Evolutionary conservation across 495 filamentous ascomycete genomes (phyloP), one percentile per base, ranked within the genome.

Genomic region (Chaetomium tenue): DNA sequence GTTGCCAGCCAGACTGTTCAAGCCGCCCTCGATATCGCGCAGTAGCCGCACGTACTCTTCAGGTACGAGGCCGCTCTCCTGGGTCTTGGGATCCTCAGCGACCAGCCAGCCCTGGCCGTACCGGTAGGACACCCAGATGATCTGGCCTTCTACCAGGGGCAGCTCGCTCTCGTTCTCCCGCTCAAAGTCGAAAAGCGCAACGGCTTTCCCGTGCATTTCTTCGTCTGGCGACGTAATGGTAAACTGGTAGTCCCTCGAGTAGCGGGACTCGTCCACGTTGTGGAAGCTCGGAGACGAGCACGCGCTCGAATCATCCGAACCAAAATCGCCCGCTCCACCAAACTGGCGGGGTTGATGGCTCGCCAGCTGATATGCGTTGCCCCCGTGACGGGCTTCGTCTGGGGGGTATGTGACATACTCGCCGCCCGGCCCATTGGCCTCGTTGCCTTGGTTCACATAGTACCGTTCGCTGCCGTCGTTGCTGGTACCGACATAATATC

Each of bases 61-160:
- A 9, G 94, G 94, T 2, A 98, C 94, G 48, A 98, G 82, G 3
- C 94, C 94, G 65, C 89, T 84, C 65, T 86, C 83, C 58, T 82
- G 91, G 3, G 92, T 96, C 72, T 87, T 90, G n/a, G 94, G 94
- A 70, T 98, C 95, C 76, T 95, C 89, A 4, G 95, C 94, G 26
- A 98, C 94, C 46, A 98, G 81, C 94, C 94, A 98, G 48, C 94
- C 94, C 76, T 97, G 91, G 22, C 93, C 93, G 74, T 98, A 92
- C 37, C 94, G 83, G 72, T 97, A 98, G 12, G 91, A 93, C 47
- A 98, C 93, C 83, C 92, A 92, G 51, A 98, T 96, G 60, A 97
- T 89, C 71, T 98, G 94, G 39, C 95, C 95, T 75, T 98, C 94
- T 0, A 89, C 87, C 22, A 98, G 79, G 18, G 91, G 92, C 16